Conservation (phyloP, 2,329 filamentous ascomycete genomes). For the Metarhizium humberi region DNA sequence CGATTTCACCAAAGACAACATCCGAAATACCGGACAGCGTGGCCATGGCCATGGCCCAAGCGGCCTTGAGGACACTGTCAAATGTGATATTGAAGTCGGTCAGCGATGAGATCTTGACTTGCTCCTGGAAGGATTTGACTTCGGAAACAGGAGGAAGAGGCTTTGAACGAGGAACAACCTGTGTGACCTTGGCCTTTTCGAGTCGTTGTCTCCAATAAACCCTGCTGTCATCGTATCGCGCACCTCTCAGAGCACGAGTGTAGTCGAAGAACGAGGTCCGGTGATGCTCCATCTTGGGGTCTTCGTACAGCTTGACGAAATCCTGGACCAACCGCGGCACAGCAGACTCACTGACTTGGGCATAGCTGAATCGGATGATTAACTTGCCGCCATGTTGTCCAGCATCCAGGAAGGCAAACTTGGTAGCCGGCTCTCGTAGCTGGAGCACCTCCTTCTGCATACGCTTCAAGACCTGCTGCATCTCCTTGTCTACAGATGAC, state of each 20-base stretch:
- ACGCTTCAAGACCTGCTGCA: constrained; percentile 31
- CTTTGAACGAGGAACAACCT: constrained; percentile 30
- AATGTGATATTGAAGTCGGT: constrained; percentile 36
- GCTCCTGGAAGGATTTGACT: constrained; percentile 29
- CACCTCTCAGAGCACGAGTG: constrained; percentile 28
- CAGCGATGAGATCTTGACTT: constrained; percentile 30
- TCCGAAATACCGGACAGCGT: constrained; percentile 38
- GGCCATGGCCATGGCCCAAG: constrained; percentile 47
- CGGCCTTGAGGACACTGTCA: constrained; percentile 45
- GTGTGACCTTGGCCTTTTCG: constrained; percentile 36
- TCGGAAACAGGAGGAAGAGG: constrained; percentile 29
- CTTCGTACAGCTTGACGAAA: constrained; percentile 35
- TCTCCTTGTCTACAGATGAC: constrained; percentile 28
- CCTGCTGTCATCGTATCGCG: constrained; percentile 26
- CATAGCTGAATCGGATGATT: constrained; percentile 36
- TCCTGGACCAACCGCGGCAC: constrained; percentile 38
- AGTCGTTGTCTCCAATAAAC: constrained; percentile 38
- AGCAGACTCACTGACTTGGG: constrained; percentile 40
- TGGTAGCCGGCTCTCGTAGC: constrained; percentile 35
- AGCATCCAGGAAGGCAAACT: constrained; percentile 40
- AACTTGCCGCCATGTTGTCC: constrained; percentile 38
- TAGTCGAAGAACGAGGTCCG: constrained; percentile 40
- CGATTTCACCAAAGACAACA: constrained; percentile 46
- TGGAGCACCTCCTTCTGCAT: constrained; percentile 30
- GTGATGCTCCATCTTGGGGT: constrained; percentile 21